A percentile compares a stretch with the other conserved stretches of the same genome.
These are phyloP conservation scores for Saururus chinensis DNA, from an alignment of 164 flowering plant genomes.

Conservation along the genomic window DNA sequence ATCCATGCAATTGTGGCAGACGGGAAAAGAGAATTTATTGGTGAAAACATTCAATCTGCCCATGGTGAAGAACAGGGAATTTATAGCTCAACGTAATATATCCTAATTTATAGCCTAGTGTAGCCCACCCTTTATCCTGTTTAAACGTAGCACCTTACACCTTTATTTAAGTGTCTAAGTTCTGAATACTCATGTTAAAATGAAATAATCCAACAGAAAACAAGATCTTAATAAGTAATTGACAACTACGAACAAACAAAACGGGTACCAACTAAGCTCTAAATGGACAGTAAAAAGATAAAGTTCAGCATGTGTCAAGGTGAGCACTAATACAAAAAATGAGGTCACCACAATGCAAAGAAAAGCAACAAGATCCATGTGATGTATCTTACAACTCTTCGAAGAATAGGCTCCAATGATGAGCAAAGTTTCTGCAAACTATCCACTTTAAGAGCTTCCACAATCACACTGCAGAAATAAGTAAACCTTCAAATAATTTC, in stretches of 20 bases:
- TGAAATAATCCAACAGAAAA: too few relatives aligned
- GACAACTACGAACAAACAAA: neutral
- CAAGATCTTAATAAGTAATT: too few relatives aligned
- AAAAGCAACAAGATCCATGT: conserved; percentile 2
- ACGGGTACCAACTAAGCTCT: neutral
- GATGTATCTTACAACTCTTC: conserved; percentile 76
- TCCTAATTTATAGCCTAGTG: too few relatives aligned
- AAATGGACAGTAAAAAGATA: neutral
- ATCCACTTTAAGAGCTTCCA: conserved; percentile 95
- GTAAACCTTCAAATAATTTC: conserved; percentile 8
- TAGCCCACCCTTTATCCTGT: too few relatives aligned
- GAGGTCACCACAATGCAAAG: neutral
- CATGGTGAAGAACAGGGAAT: too few relatives aligned
- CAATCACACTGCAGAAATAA: conserved; percentile 76
- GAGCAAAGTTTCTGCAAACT: conserved; percentile 94
- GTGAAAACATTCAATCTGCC: too few relatives aligned
- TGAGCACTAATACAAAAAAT: neutral
- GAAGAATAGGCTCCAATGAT: conserved; percentile 97
- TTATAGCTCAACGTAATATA: too few relatives aligned
- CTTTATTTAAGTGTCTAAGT: too few relatives aligned
- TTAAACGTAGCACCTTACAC: too few relatives aligned
- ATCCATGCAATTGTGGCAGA: neutral
- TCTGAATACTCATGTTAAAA: neutral
- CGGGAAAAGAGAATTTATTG: too few relatives aligned
- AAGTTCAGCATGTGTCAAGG: too few relatives aligned